These are phyloP conservation scores for Spinacia oleracea DNA, from an alignment of 179 eudicot genomes.

Conservation along the genomic window DNA sequence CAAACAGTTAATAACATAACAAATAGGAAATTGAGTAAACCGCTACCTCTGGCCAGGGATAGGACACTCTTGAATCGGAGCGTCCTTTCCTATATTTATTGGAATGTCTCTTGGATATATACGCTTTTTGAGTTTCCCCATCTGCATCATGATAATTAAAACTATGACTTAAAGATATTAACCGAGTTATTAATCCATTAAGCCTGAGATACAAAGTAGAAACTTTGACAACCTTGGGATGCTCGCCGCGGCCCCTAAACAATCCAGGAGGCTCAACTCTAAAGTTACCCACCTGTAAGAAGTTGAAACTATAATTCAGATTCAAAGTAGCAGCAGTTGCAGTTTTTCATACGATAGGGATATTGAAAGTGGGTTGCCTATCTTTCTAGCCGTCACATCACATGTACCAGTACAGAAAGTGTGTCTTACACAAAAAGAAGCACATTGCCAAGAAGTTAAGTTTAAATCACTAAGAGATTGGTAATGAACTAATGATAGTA, in stretches of 20 bases:
- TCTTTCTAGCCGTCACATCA: too few species aligned
- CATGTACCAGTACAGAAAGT: not conserved
- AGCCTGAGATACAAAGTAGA: not conserved
- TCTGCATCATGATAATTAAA: constrained; percentile 45
- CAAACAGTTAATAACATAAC: too few species aligned
- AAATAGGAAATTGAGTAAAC: not conserved
- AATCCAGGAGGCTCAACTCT: constrained; percentile 99
- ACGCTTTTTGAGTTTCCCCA: constrained; percentile 94
- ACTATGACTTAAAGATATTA: constrained; percentile 1
- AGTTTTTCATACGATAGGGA: not conserved
- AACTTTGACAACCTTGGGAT: constrained; percentile 71
- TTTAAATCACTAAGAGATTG: not conserved
- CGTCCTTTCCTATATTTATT: constrained; percentile 85
- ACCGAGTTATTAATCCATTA: not conserved
- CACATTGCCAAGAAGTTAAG: not conserved
- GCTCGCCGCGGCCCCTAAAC: constrained; percentile 99
- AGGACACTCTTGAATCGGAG: constrained; percentile 90
- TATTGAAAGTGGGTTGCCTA: not conserved
- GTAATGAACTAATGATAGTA: not conserved
- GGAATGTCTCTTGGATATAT: constrained; percentile 83
- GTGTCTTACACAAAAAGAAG: not conserved
- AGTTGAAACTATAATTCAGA: constrained; percentile 11
- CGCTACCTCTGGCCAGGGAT: constrained; percentile 81
- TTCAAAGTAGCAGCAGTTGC: not conserved
- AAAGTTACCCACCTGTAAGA: constrained; percentile 87